Conservation (phyloP, 163 green algal species). For the Smithsoniella earleae region DNA sequence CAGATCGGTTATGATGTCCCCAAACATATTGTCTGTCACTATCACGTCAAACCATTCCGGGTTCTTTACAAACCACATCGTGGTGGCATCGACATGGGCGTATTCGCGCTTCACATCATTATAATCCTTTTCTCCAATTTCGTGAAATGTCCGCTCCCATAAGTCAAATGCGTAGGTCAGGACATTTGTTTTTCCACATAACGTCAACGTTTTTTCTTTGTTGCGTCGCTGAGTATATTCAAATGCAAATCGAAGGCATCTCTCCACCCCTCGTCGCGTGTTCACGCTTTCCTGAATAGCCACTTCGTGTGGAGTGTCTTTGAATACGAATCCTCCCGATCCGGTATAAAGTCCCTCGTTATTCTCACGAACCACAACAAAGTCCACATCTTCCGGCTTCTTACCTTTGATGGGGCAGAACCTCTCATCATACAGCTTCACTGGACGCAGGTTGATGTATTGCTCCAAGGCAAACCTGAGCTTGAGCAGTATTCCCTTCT, state of each 20-base stretch:
- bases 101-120: not conserved
- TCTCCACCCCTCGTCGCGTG: not conserved
- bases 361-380: not conserved
- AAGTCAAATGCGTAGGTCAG: not conserved
- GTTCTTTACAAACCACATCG: not conserved
- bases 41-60: not conserved
- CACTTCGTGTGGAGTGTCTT: not conserved
- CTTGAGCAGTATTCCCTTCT: not conserved
- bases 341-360: not conserved
- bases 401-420: not conserved
- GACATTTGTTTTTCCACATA: not conserved
- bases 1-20: too few relatives aligned
- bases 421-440: not conserved
- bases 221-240: not conserved
- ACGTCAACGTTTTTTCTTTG: not conserved
- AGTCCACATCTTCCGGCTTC: not conserved
- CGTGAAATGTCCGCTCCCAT: not conserved
- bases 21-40: not conserved
- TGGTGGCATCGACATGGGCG: not conserved
- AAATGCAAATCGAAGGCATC: not conserved
- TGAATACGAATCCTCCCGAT: not conserved
- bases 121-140: not conserved
- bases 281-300: not conserved
- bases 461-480: not conserved
- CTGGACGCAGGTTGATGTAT: not conserved